Evolutionary conservation across 352 stramenopile species (phyloP), one percentile per base, ranked within the genome.

Genomic region (Pilasporangium apinafurcum): DNA sequence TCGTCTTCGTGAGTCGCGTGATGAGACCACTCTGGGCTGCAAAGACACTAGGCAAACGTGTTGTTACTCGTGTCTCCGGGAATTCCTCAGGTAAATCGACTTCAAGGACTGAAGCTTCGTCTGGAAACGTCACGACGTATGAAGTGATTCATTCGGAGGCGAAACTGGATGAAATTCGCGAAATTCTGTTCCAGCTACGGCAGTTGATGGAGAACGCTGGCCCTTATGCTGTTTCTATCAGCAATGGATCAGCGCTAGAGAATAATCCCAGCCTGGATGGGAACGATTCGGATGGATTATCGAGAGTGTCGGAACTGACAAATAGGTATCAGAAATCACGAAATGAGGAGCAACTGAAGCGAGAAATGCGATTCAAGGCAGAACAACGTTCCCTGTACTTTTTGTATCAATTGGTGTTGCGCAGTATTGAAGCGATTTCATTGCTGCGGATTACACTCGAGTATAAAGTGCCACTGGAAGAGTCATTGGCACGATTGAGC

Each of bases 301-400:
- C 79, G 0, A 72, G 82, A 27, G 71, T 79, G 13, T 72, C 78
- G 3, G 72, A 89, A 44, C 44, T 90, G 2, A 68, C 77, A 3
- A 67, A 68, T 44, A 70, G 73, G 8, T 83, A 92, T 59, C 65
- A 89, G 27, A 86, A 89, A 44, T 62, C 61, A 2, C 70, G 81
- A 6, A 85, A 33, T 22, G 79, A 91, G 27, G 78, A 91, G 16
- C 70, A 88, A 29, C 45, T 86, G 12, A 78, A 85, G 47, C 70
- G 77, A 12, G 80, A 92, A 37, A 68, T 74, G 51, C 79, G 79
- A 9, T 83, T 84, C 42, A 86, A 88, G 48, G 74, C 78, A 1
- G 82, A 94, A 39, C 82, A 94, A 40, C 78, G 73, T 8, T 94
- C 82, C 21, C 48, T 94, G 17, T 88, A 75, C 37, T 88, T 83